Conservation (phyloP, 106 monocot species). For the Phalaenopsis equestris region DNA sequence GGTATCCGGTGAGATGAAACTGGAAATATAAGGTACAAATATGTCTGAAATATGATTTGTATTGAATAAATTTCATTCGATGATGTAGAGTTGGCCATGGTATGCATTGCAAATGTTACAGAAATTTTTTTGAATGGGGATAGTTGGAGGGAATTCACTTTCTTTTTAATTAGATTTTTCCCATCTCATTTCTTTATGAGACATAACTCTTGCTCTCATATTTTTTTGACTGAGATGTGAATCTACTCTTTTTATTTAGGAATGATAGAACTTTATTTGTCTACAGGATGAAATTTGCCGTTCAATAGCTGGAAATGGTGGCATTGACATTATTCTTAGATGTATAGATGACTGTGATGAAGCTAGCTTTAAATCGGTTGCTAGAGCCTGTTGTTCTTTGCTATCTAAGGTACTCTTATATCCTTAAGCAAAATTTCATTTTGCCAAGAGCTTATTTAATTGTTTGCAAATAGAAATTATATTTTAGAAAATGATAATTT, state of each 20-base stretch:
- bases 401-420: slow-evolving; percentile 59
- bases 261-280: background rate
- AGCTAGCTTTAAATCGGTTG: slow-evolving; percentile 32
- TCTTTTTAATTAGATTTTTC: background rate
- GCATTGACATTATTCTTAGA: slow-evolving; percentile 67
- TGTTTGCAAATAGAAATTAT: background rate
- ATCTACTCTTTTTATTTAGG: background rate
- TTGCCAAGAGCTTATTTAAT: background rate
- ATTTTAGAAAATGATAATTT: background rate
- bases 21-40: background rate
- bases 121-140: background rate
- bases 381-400: slow-evolving; percentile 79
- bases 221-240: background rate
- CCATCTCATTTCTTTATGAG: background rate
- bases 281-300: slow-evolving; percentile 93
- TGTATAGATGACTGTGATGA: slow-evolving; percentile 52
- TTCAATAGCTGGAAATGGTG: slow-evolving; percentile 79
- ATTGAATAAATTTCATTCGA: background rate
- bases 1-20: background rate
- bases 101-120: background rate
- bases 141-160: background rate
- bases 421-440: background rate
- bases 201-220: background rate
- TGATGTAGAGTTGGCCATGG: background rate
- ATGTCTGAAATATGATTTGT: background rate